These are phyloP conservation scores for Chalciporus sphaerocephalus DNA, from an alignment of 768 basidiomycete genomes.

Conservation along the genomic window DNA sequence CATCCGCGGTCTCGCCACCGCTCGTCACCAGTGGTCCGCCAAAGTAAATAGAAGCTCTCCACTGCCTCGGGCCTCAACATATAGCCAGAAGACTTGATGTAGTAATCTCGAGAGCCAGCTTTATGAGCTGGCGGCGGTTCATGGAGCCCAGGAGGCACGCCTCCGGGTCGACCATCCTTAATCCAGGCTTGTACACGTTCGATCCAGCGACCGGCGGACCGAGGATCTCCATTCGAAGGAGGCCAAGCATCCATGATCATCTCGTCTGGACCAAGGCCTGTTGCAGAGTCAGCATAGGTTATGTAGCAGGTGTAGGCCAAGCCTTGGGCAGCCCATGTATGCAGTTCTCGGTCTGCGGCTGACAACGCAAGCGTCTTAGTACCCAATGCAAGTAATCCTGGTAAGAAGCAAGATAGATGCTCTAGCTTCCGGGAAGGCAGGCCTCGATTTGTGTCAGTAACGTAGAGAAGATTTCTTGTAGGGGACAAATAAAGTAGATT, in stretches of 20 bases:
- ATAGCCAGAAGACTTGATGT: slow-evolving; percentile 30
- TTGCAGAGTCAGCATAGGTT: slow-evolving; percentile 36
- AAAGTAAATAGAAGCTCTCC: slow-evolving; percentile 52
- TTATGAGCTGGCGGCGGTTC: slow-evolving; percentile 19
- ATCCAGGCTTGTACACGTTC: slow-evolving; percentile 43
- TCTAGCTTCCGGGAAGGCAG: slow-evolving; percentile 46
- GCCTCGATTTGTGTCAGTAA: slow-evolving; percentile 45
- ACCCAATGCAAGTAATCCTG: slow-evolving; percentile 63
- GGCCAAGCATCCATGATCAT: slow-evolving; percentile 15
- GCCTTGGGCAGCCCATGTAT: slow-evolving; percentile 59
- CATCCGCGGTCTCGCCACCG: slow-evolving; percentile 53
- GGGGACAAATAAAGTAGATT: slow-evolving; percentile 56
- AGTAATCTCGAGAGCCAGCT: slow-evolving; percentile 38
- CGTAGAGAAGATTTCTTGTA: slow-evolving; percentile 56
- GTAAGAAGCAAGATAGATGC: slow-evolving; percentile 68
- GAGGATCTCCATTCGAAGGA: background rate
- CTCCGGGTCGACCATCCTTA: slow-evolving; percentile 31
- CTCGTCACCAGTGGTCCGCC: slow-evolving; percentile 46
- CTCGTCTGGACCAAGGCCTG: slow-evolving; percentile 30
- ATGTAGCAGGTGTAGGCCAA: slow-evolving; percentile 55
- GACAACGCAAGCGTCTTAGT: slow-evolving; percentile 43
- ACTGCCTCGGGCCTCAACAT: slow-evolving; percentile 51
- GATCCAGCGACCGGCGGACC: slow-evolving; percentile 35
- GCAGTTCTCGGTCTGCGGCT: slow-evolving; percentile 35
- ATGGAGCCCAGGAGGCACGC: slow-evolving; percentile 34